phyloP scores from a whole-genome alignment of 371 early-diverging fungal species.

The Synchytrium microbalum region DNA sequence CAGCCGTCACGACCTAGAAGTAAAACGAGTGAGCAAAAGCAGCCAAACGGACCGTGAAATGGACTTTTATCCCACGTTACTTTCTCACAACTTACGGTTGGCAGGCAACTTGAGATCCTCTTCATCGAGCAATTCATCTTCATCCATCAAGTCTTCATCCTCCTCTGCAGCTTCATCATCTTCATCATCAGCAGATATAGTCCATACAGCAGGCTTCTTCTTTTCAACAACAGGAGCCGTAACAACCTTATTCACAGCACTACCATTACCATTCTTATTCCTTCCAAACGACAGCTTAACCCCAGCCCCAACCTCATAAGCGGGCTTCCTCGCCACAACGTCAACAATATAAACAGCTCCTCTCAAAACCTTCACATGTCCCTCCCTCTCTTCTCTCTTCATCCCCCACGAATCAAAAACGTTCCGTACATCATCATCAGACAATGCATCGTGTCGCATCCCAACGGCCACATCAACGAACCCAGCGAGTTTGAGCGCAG shows the following conservation, averaged over 20 bases:
- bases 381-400: slow-evolving; percentile 22
- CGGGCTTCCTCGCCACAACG: slow-evolving; percentile 68
- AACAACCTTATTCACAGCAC: slow-evolving; percentile 4
- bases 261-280: slow-evolving; percentile 26
- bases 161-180: slow-evolving; percentile 52
- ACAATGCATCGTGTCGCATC: slow-evolving; percentile 13
- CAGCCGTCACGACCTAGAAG: slow-evolving; percentile 30
- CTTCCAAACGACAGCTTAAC: slow-evolving; percentile 52
- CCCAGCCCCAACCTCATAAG: slow-evolving; percentile 75
- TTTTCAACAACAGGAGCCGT: not conserved
- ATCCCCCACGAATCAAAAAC: slow-evolving; percentile 18
- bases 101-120: slow-evolving; percentile 71
- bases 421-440: slow-evolving; percentile 38
- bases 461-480: slow-evolving; percentile 42
- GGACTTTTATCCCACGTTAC: too few species aligned
- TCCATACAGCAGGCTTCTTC: slow-evolving; percentile 48
- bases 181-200: slow-evolving; percentile 52
- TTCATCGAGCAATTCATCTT: slow-evolving; percentile 81
- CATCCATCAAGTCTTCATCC: slow-evolving; percentile 77
- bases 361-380: slow-evolving; percentile 18
- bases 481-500: slow-evolving; percentile 56
- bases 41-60: not conserved
- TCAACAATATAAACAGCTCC: slow-evolving; percentile 32
- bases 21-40: not conserved
- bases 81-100: slow-evolving; percentile 16